Conservation (phyloP, 352 stramenopile genomes). For the Globisporangium ultimum region DNA sequence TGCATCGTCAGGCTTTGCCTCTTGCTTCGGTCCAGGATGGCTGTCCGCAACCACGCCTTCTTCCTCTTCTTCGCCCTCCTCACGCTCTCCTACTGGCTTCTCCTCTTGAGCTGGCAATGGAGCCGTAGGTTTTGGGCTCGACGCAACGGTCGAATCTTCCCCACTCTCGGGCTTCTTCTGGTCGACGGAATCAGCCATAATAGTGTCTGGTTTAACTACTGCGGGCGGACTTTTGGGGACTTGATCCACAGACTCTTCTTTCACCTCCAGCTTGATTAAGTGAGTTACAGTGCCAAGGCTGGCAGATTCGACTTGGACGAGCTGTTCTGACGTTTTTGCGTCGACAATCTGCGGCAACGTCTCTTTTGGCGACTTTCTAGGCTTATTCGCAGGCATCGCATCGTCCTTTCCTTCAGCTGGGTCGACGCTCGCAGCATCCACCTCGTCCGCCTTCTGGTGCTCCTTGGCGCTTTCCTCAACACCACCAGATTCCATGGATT, state of each 20-base stretch:
- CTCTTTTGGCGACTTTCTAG: too few relatives aligned
- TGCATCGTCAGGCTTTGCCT: neutral
- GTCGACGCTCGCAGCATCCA: neutral
- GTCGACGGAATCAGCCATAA: neutral
- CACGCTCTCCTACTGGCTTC: conserved; percentile 2
- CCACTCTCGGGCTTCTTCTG: neutral
- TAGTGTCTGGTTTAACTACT: neutral
- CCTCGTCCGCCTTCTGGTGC: neutral
- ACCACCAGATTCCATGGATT: neutral
- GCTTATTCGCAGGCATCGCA: too few relatives aligned
- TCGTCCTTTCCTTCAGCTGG: neutral
- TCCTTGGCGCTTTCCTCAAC: neutral
- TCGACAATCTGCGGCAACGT: too few relatives aligned
- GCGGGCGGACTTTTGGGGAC: neutral
- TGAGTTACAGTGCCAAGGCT: too few relatives aligned
- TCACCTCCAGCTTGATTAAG: neutral
- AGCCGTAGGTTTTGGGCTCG: neutral
- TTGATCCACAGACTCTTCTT: neutral
- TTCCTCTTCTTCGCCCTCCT: conserved; percentile 10
- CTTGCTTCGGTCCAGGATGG: neutral
- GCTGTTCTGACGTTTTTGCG: neutral
- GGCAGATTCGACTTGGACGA: neutral
- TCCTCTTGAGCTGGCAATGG: neutral
- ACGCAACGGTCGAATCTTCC: neutral
- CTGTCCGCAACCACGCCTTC: neutral